A percentile compares a stretch with the other conserved stretches of the same genome.
phyloP scores from a whole-genome alignment of 2,329 filamentous ascomycete genomes.

The Metarhizium album region DNA sequence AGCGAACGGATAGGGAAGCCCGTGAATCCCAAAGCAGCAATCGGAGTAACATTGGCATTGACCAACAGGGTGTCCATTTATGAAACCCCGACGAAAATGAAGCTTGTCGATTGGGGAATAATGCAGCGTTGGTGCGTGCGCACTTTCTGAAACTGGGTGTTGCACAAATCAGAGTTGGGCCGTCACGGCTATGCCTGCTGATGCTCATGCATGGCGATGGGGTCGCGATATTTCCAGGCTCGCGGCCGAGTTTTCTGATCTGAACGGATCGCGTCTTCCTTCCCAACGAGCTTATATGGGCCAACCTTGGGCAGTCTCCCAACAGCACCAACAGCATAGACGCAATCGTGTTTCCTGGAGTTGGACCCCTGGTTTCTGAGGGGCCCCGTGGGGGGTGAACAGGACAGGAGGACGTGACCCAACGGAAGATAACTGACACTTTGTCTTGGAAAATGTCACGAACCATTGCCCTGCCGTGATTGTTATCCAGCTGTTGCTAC shows the following conservation, averaged over 20 bases:
- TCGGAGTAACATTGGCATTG: background rate
- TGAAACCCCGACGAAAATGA: constrained; percentile 1
- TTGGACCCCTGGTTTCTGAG: background rate
- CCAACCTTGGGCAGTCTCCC: background rate
- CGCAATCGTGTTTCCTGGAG: background rate
- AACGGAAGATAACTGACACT: background rate
- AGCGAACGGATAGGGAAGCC: constrained; percentile 28
- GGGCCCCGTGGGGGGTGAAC: background rate
- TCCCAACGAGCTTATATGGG: background rate
- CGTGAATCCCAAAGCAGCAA: constrained; percentile 1
- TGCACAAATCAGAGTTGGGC: background rate
- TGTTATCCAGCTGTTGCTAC: background rate
- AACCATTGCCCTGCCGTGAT: background rate
- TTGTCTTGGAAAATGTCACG: background rate
- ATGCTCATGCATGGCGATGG: background rate
- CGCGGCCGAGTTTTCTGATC: background rate
- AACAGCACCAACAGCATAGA: background rate
- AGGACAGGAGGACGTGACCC: background rate
- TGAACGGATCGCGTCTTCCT: background rate
- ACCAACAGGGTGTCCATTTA: background rate
- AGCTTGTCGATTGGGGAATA: background rate
- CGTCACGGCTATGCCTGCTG: background rate
- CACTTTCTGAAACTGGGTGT: constrained; percentile 7
- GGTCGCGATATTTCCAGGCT: background rate
- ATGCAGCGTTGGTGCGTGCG: background rate